Evolutionary conservation across 352 stramenopile species (phyloP).

Genomic region (Pythium brachiatum): DNA sequence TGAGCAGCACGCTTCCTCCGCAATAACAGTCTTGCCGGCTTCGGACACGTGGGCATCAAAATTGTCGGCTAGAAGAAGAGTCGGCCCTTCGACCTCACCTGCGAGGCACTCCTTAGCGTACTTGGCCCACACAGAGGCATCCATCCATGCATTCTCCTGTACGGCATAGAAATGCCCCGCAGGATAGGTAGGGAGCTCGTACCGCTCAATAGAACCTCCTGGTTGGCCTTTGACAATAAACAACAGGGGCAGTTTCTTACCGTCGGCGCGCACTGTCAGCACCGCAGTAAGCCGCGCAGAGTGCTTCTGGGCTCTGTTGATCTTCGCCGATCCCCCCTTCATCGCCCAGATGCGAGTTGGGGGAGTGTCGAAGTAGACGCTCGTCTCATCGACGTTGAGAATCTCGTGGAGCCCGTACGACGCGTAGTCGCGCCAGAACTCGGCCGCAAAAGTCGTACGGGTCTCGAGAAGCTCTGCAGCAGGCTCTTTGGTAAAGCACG

Average conservation of each 20-base stretch:
- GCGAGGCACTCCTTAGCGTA: slow-evolving; percentile 14
- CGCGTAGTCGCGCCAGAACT: background rate
- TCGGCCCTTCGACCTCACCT: slow-evolving; percentile 1
- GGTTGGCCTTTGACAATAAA: slow-evolving; percentile 22
- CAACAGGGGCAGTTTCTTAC: slow-evolving; percentile 24
- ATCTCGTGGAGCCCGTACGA: background rate
- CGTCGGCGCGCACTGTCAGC: slow-evolving; percentile 19
- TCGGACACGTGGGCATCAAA: slow-evolving; percentile 23
- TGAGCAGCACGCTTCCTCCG: slow-evolving; percentile 6
- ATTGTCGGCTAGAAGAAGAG: slow-evolving; percentile 24
- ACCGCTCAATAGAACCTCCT: slow-evolving; percentile 15
- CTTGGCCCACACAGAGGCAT: background rate
- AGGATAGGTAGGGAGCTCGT: slow-evolving; percentile 20
- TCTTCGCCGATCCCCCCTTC: slow-evolving; percentile 13
- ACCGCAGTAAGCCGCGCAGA: slow-evolving; percentile 19
- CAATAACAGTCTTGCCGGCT: background rate
- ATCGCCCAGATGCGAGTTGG: slow-evolving; percentile 9
- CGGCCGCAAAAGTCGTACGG: background rate
- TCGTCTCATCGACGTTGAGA: background rate
- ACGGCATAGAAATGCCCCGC: slow-evolving; percentile 18
- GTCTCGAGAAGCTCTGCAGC: background rate
- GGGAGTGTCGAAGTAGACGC: slow-evolving; percentile 12
- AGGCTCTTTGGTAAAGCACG: slow-evolving; percentile 6
- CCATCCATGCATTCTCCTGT: slow-evolving; percentile 30
- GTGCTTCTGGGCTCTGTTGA: slow-evolving; percentile 14